Evolutionary conservation across 1,284 basidiomycete genomes (phyloP), one percentile per base, ranked within the genome.

Genomic region (Microbotryomycetes sp.): DNA sequence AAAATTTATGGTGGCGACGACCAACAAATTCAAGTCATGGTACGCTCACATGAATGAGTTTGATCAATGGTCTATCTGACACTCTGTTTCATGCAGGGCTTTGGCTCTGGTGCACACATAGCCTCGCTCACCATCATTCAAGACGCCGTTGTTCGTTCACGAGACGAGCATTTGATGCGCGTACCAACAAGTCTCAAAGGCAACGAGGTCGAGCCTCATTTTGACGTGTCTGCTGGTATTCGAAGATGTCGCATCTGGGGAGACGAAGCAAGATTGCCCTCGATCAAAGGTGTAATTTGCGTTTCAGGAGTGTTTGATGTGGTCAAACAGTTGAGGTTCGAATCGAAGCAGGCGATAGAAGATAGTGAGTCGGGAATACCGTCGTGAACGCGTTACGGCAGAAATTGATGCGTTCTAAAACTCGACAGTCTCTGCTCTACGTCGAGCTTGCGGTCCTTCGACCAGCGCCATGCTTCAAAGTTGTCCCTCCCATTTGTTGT

Each of bases 111-210:
- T 2, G 57, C 63, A 7, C 64, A 60, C 49, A 29, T 60, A 15
- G 59, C 72, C 6, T 66, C 73, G 54, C 65, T 77, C 28, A 73
- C 75, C 14, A 59, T 77, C 7, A 68, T 74, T 5, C 75, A 77
- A 53, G 73, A 75, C 58, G 74, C 76, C n/a, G 73, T 75, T 19
- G 74, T 76, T 25, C 66, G 73, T 3, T 72, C 72, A 5, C 60
- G 72, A 12, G 68, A 73, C 36, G 58, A 56, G 15, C 57, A 59
- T 32, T 29, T 47, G 51, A 54, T 32, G 42, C 25, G 7, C 36
- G 49, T 26, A 22, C 50, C n/a, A 51, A 52, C 12, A 55, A n/a
- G 22, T 26, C 23, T 5, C 31, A 6, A 45, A 29, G 15, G 15
- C 58, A 14, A 26, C 32, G 14, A 48, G 14, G n/a, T 32, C 32